Evolutionary conservation across 108 stramenopile genomes (phyloP).

Genomic region (Fragilaria radians): DNA sequence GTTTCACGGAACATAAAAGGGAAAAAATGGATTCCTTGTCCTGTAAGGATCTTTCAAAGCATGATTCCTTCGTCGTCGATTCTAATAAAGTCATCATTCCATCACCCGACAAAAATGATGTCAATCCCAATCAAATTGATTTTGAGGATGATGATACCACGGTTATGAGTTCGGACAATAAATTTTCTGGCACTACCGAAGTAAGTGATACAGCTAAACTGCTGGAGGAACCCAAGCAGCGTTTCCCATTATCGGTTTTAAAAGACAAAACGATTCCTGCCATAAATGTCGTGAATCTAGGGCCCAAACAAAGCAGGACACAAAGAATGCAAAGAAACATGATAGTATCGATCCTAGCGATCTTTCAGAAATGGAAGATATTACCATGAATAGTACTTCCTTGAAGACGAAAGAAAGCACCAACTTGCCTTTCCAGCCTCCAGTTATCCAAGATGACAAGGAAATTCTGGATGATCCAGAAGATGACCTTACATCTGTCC

Average conservation of each 20-base stretch:
- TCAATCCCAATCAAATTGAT: too few species aligned
- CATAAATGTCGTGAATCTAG: too few species aligned
- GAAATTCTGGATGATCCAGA: neutral
- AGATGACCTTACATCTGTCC: too few species aligned
- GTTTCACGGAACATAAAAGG: neutral
- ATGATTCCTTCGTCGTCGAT: neutral
- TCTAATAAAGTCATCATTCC: too few species aligned
- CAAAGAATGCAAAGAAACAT: neutral
- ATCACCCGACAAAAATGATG: too few species aligned
- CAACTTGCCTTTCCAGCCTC: neutral
- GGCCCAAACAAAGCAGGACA: too few species aligned
- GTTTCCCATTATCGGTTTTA: too few species aligned
- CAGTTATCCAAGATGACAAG: neutral
- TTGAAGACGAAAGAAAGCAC: neutral
- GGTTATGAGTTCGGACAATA: too few species aligned
- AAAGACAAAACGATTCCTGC: neutral
- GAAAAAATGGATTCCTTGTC: neutral
- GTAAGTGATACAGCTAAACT: too few species aligned
- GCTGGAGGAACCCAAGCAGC: too few species aligned
- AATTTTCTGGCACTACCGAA: too few species aligned
- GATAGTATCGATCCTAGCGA: neutral
- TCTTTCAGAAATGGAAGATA: neutral
- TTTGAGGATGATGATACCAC: too few species aligned
- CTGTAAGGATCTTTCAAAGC: neutral
- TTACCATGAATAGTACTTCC: neutral